Percentiles rank a stretch among this genome's conserved stretches.
Evolutionary conservation across 1,284 basidiomycete genomes (phyloP).

Genomic region (Marasmius sp.): DNA sequence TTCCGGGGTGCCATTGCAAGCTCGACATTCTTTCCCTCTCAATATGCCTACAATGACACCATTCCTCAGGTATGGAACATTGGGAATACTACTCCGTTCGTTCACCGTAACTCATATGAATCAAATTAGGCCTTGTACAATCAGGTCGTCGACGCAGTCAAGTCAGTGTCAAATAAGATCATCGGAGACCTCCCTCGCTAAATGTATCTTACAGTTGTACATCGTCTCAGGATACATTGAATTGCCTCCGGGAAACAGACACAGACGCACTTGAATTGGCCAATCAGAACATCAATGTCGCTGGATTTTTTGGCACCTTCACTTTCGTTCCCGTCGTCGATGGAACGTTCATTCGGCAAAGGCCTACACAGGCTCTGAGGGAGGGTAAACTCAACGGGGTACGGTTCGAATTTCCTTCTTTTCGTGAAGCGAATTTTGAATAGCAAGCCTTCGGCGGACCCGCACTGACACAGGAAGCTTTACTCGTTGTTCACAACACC

Average conservation of each 20-base stretch:
- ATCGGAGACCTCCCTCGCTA: not conserved
- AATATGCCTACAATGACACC: constrained; percentile 42
- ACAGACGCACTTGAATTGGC: constrained; percentile 18
- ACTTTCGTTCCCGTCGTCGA: constrained; percentile 37
- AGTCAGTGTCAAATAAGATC: constrained; percentile 13
- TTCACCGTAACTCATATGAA: too few species aligned
- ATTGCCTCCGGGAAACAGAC: constrained; percentile 22
- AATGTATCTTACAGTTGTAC: constrained; percentile 22
- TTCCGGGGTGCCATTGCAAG: constrained; percentile 46
- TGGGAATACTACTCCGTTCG: too few species aligned
- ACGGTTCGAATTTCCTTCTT: not conserved
- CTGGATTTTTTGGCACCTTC: constrained; percentile 27
- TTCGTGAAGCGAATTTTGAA: constrained; percentile 13
- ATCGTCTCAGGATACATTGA: constrained; percentile 19
- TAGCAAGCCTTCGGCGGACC: not conserved
- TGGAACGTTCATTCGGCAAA: constrained; percentile 31
- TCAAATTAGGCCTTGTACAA: constrained; percentile 21
- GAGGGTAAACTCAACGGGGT: constrained; percentile 26
- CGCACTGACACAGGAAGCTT: constrained; percentile 3
- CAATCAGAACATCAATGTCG: constrained; percentile 22
- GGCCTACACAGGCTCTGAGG: constrained; percentile 25
- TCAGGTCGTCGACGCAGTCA: constrained; percentile 17
- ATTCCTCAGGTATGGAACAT: constrained; percentile 38
- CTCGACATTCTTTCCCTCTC: constrained; percentile 43
- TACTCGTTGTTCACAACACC: constrained; percentile 13